These are phyloP conservation scores for Stemphylium vesicarium DNA, from an alignment of 2,329 filamentous ascomycete genomes.

Conservation along the genomic window DNA sequence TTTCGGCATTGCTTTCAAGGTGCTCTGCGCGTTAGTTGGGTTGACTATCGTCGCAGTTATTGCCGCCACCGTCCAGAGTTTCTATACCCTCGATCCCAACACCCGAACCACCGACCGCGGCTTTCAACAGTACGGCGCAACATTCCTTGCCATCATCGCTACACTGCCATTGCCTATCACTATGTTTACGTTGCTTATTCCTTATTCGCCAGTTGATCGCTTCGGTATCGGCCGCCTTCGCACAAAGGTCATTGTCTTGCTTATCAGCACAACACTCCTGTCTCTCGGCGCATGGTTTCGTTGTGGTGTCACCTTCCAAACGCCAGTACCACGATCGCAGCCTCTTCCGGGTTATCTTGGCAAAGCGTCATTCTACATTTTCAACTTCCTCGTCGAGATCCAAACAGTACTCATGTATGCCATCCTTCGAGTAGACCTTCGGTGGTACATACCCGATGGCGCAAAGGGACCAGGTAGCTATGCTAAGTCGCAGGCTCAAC, in stretches of 20 bases:
- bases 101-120: slow-evolving; percentile 62
- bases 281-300: slow-evolving; percentile 74
- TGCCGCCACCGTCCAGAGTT: slow-evolving; percentile 65
- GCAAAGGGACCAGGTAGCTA: slow-evolving; percentile 57
- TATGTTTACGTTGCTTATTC: slow-evolving; percentile 54
- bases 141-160: slow-evolving; percentile 68
- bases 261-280: slow-evolving; percentile 65
- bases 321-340: slow-evolving; percentile 54
- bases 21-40: slow-evolving; percentile 65
- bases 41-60: slow-evolving; percentile 71
- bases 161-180: slow-evolving; percentile 70
- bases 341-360: slow-evolving; percentile 72
- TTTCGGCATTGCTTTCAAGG: slow-evolving; percentile 61
- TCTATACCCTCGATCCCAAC: slow-evolving; percentile 67
- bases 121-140: slow-evolving; percentile 68
- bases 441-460: slow-evolving; percentile 77
- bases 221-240: slow-evolving; percentile 72
- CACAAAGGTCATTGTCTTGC: slow-evolving; percentile 70
- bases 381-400: slow-evolving; percentile 79
- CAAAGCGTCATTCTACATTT: slow-evolving; percentile 77
- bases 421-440: slow-evolving; percentile 71
- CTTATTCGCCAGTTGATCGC: slow-evolving; percentile 56
- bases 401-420: slow-evolving; percentile 72
- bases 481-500: slow-evolving; percentile 12
- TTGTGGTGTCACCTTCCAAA: slow-evolving; percentile 63